Conservation (phyloP, 2,329 filamentous ascomycete species). For the Nemania diffusa region DNA sequence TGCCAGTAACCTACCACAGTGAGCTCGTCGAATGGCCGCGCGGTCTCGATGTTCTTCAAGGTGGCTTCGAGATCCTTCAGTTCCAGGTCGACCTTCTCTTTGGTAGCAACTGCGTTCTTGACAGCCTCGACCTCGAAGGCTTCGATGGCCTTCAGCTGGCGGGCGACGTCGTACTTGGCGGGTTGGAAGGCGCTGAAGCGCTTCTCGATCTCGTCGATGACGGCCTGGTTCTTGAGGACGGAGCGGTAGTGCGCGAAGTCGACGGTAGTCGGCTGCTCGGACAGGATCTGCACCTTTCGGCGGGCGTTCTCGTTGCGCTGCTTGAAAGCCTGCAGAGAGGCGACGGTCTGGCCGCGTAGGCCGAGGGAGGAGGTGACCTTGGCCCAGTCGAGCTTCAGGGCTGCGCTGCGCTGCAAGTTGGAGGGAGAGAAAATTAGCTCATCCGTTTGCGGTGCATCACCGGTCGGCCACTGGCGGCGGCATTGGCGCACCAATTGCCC, state of each 20-base stretch:
- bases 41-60: constrained; percentile 95
- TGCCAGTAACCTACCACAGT: constrained; percentile 81
- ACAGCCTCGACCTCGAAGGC: constrained; percentile 97
- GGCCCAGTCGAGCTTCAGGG: constrained; percentile 99
- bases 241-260: constrained; percentile 95
- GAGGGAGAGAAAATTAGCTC: constrained; percentile 65
- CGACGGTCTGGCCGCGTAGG: constrained; percentile 92
- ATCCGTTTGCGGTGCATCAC: constrained; percentile 41
- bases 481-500: constrained; percentile 47
- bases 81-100: constrained; percentile 94
- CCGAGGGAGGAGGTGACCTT: constrained; percentile 94
- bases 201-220: constrained; percentile 97
- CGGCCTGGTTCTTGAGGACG: constrained; percentile 92
- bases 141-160: constrained; percentile 98
- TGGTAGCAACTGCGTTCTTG: constrained; percentile 96
- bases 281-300: constrained; percentile 87
- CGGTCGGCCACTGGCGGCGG: constrained; percentile 43
- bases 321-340: constrained; percentile 95
- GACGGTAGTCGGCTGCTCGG: constrained; percentile 84
- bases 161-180: constrained; percentile 87
- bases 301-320: constrained; percentile 99
- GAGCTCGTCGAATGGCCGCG: constrained; percentile 94
- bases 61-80: constrained; percentile 94
- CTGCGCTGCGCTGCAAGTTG: constrained; percentile 84
- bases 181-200: constrained; percentile 93